Evolutionary conservation across 2,329 filamentous ascomycete species (phyloP).

Genomic region (Monosporascus sp.): DNA sequence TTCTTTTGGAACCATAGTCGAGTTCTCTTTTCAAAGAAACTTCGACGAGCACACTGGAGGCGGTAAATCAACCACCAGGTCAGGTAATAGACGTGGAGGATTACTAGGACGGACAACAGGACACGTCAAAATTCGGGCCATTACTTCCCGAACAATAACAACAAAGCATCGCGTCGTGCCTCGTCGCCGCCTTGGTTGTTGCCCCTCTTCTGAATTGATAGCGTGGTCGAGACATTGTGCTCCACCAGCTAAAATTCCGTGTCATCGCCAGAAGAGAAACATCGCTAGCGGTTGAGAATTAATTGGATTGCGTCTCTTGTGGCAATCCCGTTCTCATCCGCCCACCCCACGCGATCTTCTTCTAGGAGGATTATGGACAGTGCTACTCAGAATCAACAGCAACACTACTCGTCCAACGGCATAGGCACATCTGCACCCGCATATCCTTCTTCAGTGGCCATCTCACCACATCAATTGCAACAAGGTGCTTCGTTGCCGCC

Average conservation of each 20-base stretch:
- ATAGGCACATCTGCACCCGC: constrained; percentile 49
- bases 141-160: constrained; percentile 11
- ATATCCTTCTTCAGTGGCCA: constrained; percentile 47
- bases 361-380: constrained; percentile 46
- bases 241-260: background rate
- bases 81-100: constrained; percentile 28
- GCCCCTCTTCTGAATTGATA: constrained; percentile 2
- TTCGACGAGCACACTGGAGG: constrained; percentile 21
- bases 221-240: background rate
- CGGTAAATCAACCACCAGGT: constrained; percentile 18
- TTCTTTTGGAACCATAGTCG: constrained; percentile 16
- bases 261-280: background rate
- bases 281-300: background rate
- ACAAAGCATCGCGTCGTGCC: constrained; percentile 9
- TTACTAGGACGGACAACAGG: constrained; percentile 15
- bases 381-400: constrained; percentile 31
- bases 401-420: constrained; percentile 50
- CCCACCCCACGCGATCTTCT: constrained; percentile 15
- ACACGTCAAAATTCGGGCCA: constrained; percentile 11
- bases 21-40: constrained; percentile 17
- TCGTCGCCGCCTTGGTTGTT: background rate
- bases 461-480: constrained; percentile 48
- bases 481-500: constrained; percentile 41
- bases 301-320: constrained; percentile 15
- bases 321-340: constrained; percentile 19